Evolutionary conservation across 805 yeast species (phyloP), one percentile per base, ranked within the genome.

Genomic region (Metschnikowia peoriensis): DNA sequence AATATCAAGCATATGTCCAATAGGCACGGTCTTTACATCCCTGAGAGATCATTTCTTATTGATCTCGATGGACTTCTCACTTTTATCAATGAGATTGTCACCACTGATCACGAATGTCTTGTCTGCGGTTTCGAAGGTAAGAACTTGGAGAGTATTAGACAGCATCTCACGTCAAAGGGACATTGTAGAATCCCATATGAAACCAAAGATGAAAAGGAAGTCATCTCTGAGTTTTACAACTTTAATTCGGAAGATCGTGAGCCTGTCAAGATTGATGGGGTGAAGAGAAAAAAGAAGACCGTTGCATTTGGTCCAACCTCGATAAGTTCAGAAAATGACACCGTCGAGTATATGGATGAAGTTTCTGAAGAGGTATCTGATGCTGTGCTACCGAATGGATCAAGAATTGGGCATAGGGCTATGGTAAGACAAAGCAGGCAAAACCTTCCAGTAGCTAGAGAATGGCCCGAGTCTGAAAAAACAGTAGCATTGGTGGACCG

Each of bases 401-500:
- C 82, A 4, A 82, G 84, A 44, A 81, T 88, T 0, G 96, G 97
- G 0, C 97, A 93, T 67, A 77, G 98, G 57, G 77, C 91, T 1
- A 73, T 88, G 61, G 80, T 81, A 47, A 76, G 93, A 55, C 84
- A 82, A 65, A 84, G 84, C 68, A 84, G 87, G 64, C 96, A 88
- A 68, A 81, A 82, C 56, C 47, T 63, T 32, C 59, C 65, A 1
- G 48, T 57, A 8, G 60, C 66, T 6, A 47, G 61, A 10, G 67
- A 63, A n/a, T 73, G 81, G 32, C 68, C 77, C 12, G 93, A 88
- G 40, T 85, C 91, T 28, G 84, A 81, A 61, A 82, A 84, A 41
- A 86, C 97, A 0, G 85, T 91, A 38, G 80, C 89, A 28, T 83
- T 89, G 5, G 89, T 86, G 6, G 96, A 92, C 61, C 77, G 86